These are phyloP conservation scores for Lactifluus pinguis DNA, from an alignment of 768 basidiomycete genomes.

Conservation along the genomic window DNA sequence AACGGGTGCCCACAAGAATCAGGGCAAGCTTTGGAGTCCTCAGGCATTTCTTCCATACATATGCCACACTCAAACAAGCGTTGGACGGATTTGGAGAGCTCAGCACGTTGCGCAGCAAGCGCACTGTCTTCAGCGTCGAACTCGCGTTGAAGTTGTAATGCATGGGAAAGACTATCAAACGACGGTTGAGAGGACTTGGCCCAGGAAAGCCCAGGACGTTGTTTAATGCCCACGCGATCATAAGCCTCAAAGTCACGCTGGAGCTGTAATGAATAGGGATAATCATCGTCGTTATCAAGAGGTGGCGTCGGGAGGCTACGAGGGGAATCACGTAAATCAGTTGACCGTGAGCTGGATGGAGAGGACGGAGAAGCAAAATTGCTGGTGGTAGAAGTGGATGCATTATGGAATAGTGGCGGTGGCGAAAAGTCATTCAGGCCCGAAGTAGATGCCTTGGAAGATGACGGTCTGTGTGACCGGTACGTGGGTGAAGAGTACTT, in stretches of 20 bases:
- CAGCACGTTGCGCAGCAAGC: slow-evolving; percentile 29
- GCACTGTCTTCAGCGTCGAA: slow-evolving; percentile 35
- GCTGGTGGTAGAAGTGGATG: background rate
- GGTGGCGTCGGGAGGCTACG: background rate
- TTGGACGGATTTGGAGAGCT: slow-evolving; percentile 27
- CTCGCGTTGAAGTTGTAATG: slow-evolving; percentile 27
- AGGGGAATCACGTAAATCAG: background rate
- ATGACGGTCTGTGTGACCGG: background rate
- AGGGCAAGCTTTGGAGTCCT: slow-evolving; percentile 37
- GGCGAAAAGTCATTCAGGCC: background rate
- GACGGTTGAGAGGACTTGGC: slow-evolving; percentile 21
- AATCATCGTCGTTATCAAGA: slow-evolving; percentile 18
- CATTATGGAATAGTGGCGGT: background rate
- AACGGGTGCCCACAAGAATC: slow-evolving; percentile 41
- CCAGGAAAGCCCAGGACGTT: slow-evolving; percentile 26
- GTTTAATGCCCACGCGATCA: slow-evolving; percentile 29
- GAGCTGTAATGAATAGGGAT: slow-evolving; percentile 23
- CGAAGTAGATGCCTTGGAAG: background rate
- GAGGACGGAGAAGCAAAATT: background rate
- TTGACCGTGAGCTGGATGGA: background rate
- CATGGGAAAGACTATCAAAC: slow-evolving; percentile 17
- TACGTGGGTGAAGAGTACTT: background rate
- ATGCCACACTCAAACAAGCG: slow-evolving; percentile 42
- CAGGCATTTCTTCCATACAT: slow-evolving; percentile 43
- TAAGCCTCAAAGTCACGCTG: slow-evolving; percentile 37